Evolutionary conservation across 805 yeast species (phyloP), one percentile per base, ranked within the genome.

Genomic region (Cyberlindnera galapagoensis): DNA sequence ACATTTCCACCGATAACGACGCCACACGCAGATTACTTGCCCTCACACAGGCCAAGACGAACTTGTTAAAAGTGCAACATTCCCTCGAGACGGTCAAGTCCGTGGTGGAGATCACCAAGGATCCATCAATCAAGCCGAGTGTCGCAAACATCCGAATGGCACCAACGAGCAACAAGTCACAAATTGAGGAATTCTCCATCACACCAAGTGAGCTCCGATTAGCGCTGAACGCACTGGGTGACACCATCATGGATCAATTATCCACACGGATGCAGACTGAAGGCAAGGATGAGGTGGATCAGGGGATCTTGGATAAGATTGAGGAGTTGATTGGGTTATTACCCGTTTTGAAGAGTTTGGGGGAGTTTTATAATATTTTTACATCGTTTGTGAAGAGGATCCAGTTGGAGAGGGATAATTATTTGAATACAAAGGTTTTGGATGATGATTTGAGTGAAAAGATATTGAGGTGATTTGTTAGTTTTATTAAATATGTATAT

Each of bases 271-370:
- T 27, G 13, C 34, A 38, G 8, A 43, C 38, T 4, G 63, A 63
- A 14, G 41, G 52, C 1, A 39, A 53, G 0, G 41, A 47, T 4
- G 53, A 47, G 13, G 50, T 51, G 13, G 62, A 61, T 32, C 40
- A 46, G 9, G 67, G 60, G 6, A 41, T 72, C 4, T 31, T 67
- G 11, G 52, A 54, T 7, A 69, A 69, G 31, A 59, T 74, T 13
- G 65, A 71, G 22, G 62, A 65, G 18, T 58, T 80, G 51, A 57
- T 63, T 15, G 63, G 62, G 5, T 45, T 78, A 31, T 55, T 62
- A 28, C 76, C 78, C 0, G 53, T 77, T 12, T 78, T 80, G 46
- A 65, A 66, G 42, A 69, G 67, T 13, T 50, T 80, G 28, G 56
- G 65, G 3, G 61, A 63, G 18, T 80, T 77, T 49, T 61, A 70